phyloP scores from a whole-genome alignment of 768 basidiomycete genomes.

The Leucosporidium yakuticum region DNA sequence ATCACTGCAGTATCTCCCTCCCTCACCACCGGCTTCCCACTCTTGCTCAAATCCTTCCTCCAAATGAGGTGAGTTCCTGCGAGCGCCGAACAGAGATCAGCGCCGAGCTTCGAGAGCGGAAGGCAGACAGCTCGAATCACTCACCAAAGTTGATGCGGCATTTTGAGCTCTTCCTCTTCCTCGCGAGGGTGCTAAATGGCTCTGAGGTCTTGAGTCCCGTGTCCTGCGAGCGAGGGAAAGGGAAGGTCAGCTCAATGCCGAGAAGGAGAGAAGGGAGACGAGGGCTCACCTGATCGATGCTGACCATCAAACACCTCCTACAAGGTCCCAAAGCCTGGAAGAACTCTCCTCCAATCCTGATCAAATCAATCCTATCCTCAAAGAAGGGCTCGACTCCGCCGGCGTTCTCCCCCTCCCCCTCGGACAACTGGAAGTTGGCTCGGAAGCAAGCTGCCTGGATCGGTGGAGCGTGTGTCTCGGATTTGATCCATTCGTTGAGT shows the following conservation, averaged over 20 bases:
- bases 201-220: slow-evolving; percentile 28
- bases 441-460: slow-evolving; percentile 30
- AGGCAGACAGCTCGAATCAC: slow-evolving; percentile 9
- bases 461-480: not conserved
- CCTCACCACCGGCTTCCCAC: too few species aligned
- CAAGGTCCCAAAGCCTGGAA: slow-evolving; percentile 30
- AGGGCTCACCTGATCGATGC: slow-evolving; percentile 29
- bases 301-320: slow-evolving; percentile 37
- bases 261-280: not conserved
- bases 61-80: too few species aligned
- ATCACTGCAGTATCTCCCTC: too few species aligned
- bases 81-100: too few species aligned
- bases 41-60: too few species aligned
- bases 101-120: too few species aligned
- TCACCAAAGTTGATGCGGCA: slow-evolving; percentile 35
- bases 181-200: slow-evolving; percentile 30
- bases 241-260: not conserved
- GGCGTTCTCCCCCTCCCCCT: not conserved
- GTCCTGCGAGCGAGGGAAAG: slow-evolving; percentile 4
- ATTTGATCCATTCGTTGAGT: slow-evolving; percentile 27
- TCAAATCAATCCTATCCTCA: slow-evolving; percentile 24
- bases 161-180: slow-evolving; percentile 18
- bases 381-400: slow-evolving; percentile 15
- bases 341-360: slow-evolving; percentile 20
- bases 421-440: slow-evolving; percentile 33